phyloP scores from a whole-genome alignment of 2,329 filamentous ascomycete genomes.

The Cercospora canescens region DNA sequence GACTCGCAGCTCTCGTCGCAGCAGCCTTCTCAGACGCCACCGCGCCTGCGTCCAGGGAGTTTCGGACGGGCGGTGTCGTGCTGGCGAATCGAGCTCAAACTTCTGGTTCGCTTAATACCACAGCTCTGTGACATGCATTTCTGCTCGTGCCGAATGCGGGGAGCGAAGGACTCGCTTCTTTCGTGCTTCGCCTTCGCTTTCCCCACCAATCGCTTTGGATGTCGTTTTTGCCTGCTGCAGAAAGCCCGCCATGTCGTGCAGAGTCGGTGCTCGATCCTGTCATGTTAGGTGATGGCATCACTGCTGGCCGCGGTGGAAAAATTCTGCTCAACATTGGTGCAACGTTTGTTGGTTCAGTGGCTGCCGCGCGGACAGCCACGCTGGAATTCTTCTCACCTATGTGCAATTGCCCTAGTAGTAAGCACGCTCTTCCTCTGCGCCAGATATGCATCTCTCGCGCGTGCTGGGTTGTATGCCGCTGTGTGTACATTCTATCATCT shows the following conservation, averaged over 20 bases:
- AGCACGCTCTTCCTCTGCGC: not conserved
- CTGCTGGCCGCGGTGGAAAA: not conserved
- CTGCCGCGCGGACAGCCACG: not conserved
- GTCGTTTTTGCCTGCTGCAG: not conserved
- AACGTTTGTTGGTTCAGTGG: not conserved
- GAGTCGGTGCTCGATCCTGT: not conserved
- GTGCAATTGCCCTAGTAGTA: not conserved
- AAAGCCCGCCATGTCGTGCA: not conserved
- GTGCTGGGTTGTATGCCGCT: not conserved
- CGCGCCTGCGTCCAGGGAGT: not conserved
- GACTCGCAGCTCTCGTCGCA: not conserved
- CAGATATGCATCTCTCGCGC: slow-evolving; percentile 10
- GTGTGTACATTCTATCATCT: slow-evolving; percentile 5
- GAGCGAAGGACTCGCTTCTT: not conserved
- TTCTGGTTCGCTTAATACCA: not conserved
- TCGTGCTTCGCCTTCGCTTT: not conserved
- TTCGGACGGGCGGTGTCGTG: not conserved
- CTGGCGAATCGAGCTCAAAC: not conserved
- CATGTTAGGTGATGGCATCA: not conserved
- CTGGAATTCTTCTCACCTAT: slow-evolving; percentile 1
- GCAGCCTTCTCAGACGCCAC: not conserved
- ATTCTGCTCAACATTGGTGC: not conserved
- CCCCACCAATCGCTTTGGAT: not conserved
- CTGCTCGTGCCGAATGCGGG: not conserved
- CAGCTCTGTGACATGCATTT: not conserved